Evolutionary conservation across 1,139 yeast genomes (phyloP).

Genomic region (Yamadazyma friedrichii): DNA sequence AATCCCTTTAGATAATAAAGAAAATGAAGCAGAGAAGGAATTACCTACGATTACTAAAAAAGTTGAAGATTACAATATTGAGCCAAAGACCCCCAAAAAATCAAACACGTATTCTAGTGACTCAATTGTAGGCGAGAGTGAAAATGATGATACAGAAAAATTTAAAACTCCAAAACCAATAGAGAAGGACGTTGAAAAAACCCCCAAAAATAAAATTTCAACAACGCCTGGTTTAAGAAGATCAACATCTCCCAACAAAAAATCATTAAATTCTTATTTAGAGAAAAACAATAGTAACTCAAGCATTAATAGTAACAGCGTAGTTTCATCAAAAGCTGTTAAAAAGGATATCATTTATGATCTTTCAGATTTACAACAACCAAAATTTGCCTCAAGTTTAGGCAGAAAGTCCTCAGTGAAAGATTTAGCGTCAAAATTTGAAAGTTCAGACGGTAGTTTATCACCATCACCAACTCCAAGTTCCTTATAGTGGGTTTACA

Average conservation of each 20-base stretch:
- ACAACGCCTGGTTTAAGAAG: conserved; percentile 29
- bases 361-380: conserved; percentile 26
- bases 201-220: conserved; percentile 11
- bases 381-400: conserved; percentile 28
- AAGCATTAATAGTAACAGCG: conserved; percentile 1
- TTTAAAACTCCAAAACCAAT: conserved; percentile 2
- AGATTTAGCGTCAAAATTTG: conserved; percentile 33
- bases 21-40: conserved; percentile 5
- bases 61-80: not conserved
- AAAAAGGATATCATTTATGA: conserved; percentile 27
- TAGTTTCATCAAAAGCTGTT: conserved; percentile 30
- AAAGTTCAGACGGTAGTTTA: conserved; percentile 18
- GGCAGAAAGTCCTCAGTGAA: conserved; percentile 36
- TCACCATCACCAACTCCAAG: conserved; percentile 12
- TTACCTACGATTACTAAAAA: conserved; percentile 3
- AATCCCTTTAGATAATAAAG: conserved; percentile 2
- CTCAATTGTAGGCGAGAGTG: too few relatives aligned
- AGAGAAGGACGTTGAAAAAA: not conserved
- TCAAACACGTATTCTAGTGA: not conserved
- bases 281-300: conserved; percentile 13
- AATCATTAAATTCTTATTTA: conserved; percentile 28
- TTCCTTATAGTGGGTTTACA: conserved; percentile 6
- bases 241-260: conserved; percentile 42
- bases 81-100: conserved; percentile 2
- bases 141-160: not conserved